Evolutionary conservation across 2,329 filamentous ascomycete species (phyloP), one percentile per base, ranked within the genome.

Genomic region (Teratosphaeria epicoccoides): DNA sequence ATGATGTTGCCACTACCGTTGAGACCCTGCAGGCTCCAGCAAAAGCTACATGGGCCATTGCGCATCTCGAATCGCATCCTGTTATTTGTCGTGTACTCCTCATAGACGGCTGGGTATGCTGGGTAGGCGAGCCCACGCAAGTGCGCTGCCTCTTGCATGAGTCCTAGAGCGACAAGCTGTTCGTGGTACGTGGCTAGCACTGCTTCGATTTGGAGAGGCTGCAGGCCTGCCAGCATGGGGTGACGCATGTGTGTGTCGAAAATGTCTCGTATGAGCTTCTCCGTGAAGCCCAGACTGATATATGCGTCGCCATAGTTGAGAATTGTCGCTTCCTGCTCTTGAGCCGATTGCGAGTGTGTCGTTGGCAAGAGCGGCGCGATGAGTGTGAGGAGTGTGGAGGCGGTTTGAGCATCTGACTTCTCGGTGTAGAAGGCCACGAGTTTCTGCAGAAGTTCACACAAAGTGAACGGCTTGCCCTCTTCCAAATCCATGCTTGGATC

Each of bases 111-210:
- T 7, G 77, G 76, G 54, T 80, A 80, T 2, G 68, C 68, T 3
- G 78, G 74, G 49, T 80, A 79, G 47, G 75, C 72, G 33, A 78
- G 66, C 43, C 75, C 71, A 24, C 81, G 77, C n/a, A 84, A 66
- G 28, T 76, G 71, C 9, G 78, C 77, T 4, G 80, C 79, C 60
- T 67, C 73, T 63, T 69, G 76, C 67, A 66, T 78, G 47, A 73
- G 72, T 49, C 61, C 71, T 11, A 73, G 66, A 23, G 65, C 65
- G 17, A 72, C 63, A 22, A 84, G 69, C 51, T 78, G 76, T 47
- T 75, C 73, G 63, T 83, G 78, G 62, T 83, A 83, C 3, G 74
- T 69, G 40, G 74, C 70, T 43, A 82, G 72, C 43, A 82, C 76
- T 45, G 71, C 68, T 61, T 82, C 78, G 47, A 76, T 70, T 59